Percentiles rank a stretch among this genome's conserved stretches.
Evolutionary conservation across 148 eudicot genomes (phyloP).

Genomic region (Rhododendron griersonianum): DNA sequence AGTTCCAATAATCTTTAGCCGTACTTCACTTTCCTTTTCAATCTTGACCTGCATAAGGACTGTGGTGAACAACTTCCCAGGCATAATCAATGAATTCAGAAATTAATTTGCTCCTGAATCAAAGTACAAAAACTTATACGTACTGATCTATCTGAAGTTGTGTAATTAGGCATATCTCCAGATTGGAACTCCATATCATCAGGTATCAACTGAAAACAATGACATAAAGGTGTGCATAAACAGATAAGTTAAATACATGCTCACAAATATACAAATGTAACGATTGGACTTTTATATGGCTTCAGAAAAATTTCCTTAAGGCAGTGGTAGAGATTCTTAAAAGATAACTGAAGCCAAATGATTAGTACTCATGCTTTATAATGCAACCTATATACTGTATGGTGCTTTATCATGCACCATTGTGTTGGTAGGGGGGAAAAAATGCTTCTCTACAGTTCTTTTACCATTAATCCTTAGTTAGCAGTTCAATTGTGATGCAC

Average conservation of each 20-base stretch:
- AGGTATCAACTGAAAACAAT: conserved; percentile 63
- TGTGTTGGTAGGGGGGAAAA: background rate
- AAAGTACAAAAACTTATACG: conserved; percentile 16
- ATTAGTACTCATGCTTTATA: background rate
- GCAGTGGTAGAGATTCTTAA: background rate
- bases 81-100: conserved; percentile 6
- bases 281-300: background rate
- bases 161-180: conserved; percentile 83
- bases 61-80: conserved; percentile 10
- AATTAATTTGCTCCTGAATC: background rate
- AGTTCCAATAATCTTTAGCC: conserved; percentile 91
- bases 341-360: background rate
- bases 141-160: conserved; percentile 95
- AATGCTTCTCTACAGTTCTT: background rate
- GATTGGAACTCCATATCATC: conserved; percentile 99
- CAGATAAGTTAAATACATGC: background rate
- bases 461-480: background rate
- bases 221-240: background rate
- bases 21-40: conserved; percentile 91
- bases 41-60: conserved; percentile 64
- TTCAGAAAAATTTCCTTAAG: background rate
- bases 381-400: background rate
- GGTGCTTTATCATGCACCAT: background rate
- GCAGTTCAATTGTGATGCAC: background rate
- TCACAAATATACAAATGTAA: background rate